These are phyloP conservation scores for Escovopsis sp. DNA, from an alignment of 2,329 filamentous ascomycete species.

Conservation along the genomic window DNA sequence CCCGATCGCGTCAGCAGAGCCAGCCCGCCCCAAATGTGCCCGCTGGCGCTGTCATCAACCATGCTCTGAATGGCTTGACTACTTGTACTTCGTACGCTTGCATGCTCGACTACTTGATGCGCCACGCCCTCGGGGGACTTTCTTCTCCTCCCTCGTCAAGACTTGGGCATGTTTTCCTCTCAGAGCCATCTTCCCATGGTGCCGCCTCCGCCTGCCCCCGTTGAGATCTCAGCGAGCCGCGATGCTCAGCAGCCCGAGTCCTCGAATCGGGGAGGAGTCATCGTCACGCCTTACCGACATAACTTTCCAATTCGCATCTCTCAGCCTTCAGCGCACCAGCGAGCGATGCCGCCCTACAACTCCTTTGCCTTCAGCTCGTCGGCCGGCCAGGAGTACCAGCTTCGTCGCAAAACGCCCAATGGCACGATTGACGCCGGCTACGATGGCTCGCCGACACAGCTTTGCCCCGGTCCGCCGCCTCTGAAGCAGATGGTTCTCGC, in stretches of 20 bases:
- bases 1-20: conserved; percentile 10
- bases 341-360: conserved; percentile 6
- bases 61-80: conserved; percentile 26
- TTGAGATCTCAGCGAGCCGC: conserved; percentile 11
- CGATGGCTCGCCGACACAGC: conserved; percentile 66
- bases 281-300: conserved; percentile 11
- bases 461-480: conserved; percentile 58
- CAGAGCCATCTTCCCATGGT: conserved; percentile 37
- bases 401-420: conserved; percentile 83
- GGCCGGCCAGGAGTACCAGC: conserved; percentile 50
- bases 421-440: conserved; percentile 89
- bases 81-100: conserved; percentile 12
- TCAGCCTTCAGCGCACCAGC: conserved; percentile 14
- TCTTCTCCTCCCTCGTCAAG: conserved; percentile 3
- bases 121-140: conserved; percentile 6
- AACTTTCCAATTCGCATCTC: conserved; percentile 20
- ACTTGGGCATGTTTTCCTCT: conserved; percentile 31
- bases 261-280: conserved; percentile 16
- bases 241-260: conserved; percentile 8
- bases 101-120: conserved; percentile 14
- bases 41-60: conserved; percentile 22
- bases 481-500: conserved; percentile 74
- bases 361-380: conserved; percentile 9
- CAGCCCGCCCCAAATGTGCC: conserved; percentile 25
- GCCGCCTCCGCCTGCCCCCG: conserved; percentile 27